Evolutionary conservation across 495 filamentous ascomycete species (phyloP).

Genomic region (Penicillium coffeae): DNA sequence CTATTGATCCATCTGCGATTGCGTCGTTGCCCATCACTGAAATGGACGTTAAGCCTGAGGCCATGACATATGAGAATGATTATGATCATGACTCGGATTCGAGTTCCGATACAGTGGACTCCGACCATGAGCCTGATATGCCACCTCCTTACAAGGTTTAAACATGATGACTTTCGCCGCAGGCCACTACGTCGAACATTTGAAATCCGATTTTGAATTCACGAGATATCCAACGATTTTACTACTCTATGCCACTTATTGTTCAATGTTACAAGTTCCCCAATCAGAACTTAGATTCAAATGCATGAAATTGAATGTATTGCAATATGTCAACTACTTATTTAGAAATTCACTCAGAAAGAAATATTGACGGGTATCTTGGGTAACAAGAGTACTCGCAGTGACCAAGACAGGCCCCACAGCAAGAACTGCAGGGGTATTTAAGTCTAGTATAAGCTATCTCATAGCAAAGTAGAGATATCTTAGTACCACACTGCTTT

Average conservation of each 20-base stretch:
- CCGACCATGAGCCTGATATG: slow-evolving; percentile 11
- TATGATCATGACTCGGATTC: slow-evolving; percentile 3
- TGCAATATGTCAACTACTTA: too few relatives aligned
- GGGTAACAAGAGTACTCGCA: background rate
- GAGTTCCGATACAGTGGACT: slow-evolving; percentile 10
- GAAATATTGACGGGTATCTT: background rate
- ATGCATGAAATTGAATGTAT: too few relatives aligned
- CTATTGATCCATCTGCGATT: background rate
- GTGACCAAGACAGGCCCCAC: background rate
- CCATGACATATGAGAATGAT: background rate
- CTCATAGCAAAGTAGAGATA: too few relatives aligned
- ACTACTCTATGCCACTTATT: too few relatives aligned
- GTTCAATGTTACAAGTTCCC: too few relatives aligned
- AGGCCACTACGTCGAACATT: too few relatives aligned
- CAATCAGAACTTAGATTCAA: too few relatives aligned
- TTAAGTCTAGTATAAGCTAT: too few relatives aligned
- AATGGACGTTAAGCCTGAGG: slow-evolving; percentile 2
- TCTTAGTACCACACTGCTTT: too few relatives aligned
- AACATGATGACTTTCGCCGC: background rate
- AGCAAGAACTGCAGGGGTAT: too few relatives aligned
- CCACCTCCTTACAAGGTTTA: slow-evolving; percentile 23
- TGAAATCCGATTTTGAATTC: background rate
- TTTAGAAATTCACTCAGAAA: too few relatives aligned
- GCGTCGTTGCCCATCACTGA: slow-evolving; percentile 4
- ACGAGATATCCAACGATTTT: background rate